Conservation (phyloP, 2,329 filamentous ascomycete genomes). For the Xylariaceae sp. region DNA sequence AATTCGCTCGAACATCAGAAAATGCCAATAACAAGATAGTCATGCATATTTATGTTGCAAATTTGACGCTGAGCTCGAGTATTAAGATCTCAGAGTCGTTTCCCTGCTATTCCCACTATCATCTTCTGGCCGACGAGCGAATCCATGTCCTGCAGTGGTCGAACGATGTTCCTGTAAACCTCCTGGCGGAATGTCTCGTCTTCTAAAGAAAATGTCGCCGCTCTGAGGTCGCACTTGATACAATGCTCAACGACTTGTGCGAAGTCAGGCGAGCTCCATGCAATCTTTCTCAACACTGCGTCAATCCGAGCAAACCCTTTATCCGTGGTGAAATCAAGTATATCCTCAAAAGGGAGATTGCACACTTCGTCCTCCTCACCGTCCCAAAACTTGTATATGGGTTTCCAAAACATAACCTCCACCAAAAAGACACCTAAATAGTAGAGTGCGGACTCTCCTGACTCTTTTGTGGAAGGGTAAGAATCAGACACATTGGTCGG, state of each 20-base stretch:
- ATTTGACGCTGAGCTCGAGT: too few species aligned
- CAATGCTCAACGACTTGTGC: slow-evolving; percentile 13
- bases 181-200: slow-evolving; percentile 14
- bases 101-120: too few species aligned
- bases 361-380: slow-evolving; percentile 8
- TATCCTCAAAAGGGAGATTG: slow-evolving; percentile 2
- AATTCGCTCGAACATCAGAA: too few species aligned
- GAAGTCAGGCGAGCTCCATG: slow-evolving; percentile 7
- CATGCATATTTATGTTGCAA: too few species aligned
- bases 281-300: slow-evolving; percentile 7
- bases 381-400: slow-evolving; percentile 12
- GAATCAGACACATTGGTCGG: neutral
- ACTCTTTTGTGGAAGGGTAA: slow-evolving; percentile 1
- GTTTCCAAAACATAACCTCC: slow-evolving; percentile 16
- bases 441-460: slow-evolving; percentile 6
- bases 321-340: slow-evolving; percentile 11
- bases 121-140: too few species aligned
- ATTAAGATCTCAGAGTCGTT: too few species aligned
- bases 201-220: slow-evolving; percentile 8
- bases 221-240: slow-evolving; percentile 14
- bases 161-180: slow-evolving; percentile 12
- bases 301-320: slow-evolving; percentile 10
- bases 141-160: slow-evolving; percentile 14
- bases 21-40: too few species aligned
- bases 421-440: slow-evolving; percentile 13